Evolutionary conservation across 805 yeast species (phyloP).

Genomic region (Teunomyces atbi): DNA sequence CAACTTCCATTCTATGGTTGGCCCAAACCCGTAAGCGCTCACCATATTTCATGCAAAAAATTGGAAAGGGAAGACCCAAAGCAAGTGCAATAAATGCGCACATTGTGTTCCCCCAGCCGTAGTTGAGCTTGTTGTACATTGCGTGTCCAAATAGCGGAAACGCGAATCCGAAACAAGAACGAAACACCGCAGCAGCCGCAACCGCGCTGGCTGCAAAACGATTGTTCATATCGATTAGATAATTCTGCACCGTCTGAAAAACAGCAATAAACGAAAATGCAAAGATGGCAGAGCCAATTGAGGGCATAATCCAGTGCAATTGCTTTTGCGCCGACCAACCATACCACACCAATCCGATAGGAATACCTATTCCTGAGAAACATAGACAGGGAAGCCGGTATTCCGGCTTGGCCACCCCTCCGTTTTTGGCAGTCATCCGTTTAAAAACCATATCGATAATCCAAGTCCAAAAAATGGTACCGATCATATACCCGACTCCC

Average conservation of each 20-base stretch:
- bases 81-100: constrained; percentile 33
- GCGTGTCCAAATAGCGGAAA: constrained; percentile 39
- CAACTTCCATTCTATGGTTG: constrained; percentile 22
- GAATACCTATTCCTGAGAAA: constrained; percentile 31
- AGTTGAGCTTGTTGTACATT: constrained; percentile 33
- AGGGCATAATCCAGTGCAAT: constrained; percentile 40
- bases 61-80: constrained; percentile 40
- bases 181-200: constrained; percentile 42
- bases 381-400: constrained; percentile 36
- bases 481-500: constrained; percentile 36
- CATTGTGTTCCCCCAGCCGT: constrained; percentile 43
- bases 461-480: constrained; percentile 31
- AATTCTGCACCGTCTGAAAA: constrained; percentile 37
- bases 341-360: constrained; percentile 37
- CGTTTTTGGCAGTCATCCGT: constrained; percentile 22
- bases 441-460: constrained; percentile 25
- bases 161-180: constrained; percentile 37
- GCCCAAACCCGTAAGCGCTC: constrained; percentile 36
- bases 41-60: constrained; percentile 34
- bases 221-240: constrained; percentile 40
- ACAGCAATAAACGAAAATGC: constrained; percentile 37
- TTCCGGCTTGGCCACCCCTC: constrained; percentile 38
- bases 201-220: constrained; percentile 38
- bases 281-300: constrained; percentile 35
- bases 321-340: constrained; percentile 40